Evolutionary conservation across 2,329 filamentous ascomycete genomes (phyloP).

Genomic region (Fusarium liriodendri): DNA sequence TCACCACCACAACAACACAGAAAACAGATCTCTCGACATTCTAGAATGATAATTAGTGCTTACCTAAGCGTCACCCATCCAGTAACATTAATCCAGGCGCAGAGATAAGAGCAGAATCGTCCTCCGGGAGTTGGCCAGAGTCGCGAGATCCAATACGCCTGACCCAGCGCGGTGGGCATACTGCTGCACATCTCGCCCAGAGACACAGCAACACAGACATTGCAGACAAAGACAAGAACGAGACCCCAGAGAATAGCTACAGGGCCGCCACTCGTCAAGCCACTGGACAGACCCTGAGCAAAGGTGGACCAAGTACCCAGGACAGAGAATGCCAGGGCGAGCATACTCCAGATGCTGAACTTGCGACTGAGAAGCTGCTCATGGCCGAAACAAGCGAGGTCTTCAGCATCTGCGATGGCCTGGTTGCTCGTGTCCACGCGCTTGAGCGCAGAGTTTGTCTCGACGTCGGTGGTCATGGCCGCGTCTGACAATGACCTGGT

Average conservation of each 20-base stretch:
- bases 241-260: constrained; percentile 67
- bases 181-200: constrained; percentile 67
- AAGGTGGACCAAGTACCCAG: constrained; percentile 69
- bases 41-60: not conserved
- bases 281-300: constrained; percentile 60
- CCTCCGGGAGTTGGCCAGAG: constrained; percentile 53
- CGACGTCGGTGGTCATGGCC: constrained; percentile 42
- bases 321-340: constrained; percentile 67
- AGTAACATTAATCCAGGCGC: constrained; percentile 70
- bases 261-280: constrained; percentile 65
- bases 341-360: constrained; percentile 67
- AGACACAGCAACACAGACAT: constrained; percentile 64
- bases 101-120: constrained; percentile 65
- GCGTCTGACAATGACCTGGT: constrained; percentile 36
- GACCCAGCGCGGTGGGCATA: constrained; percentile 70
- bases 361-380: constrained; percentile 55
- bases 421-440: constrained; percentile 39
- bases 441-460: constrained; percentile 41
- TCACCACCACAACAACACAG: not conserved
- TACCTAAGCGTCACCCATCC: constrained; percentile 65
- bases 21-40: not conserved
- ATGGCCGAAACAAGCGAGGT: constrained; percentile 56
- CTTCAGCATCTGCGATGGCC: constrained; percentile 50
- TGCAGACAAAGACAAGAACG: constrained; percentile 62
- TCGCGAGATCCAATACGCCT: constrained; percentile 65